Evolutionary conservation across 306 rosid species (phyloP), one percentile per base, ranked within the genome.

Genomic region (Quercus engelmannii): DNA sequence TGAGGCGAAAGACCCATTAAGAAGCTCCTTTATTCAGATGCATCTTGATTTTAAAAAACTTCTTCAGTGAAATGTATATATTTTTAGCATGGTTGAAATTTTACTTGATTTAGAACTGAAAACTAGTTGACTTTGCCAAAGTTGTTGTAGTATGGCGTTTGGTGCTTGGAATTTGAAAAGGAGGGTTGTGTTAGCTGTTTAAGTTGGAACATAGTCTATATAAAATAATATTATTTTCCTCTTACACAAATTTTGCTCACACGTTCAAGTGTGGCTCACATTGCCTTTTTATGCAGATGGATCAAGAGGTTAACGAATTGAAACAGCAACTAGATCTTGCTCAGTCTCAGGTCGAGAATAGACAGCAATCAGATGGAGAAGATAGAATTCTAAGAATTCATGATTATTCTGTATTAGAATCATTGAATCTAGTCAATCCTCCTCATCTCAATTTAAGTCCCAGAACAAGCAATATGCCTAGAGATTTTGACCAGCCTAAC

Each of bases 251-350:
- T 55, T 69, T 20, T 43, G 9, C 77, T 74, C 62, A 28, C 28
- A 18, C 3, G 72, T 19, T 68, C 25, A 18, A 35, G 52, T 19
- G 51, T 35, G 51, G 72, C 72, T n/a, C 28, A 68, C 11, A 21
- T 15, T 68, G 26, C 51, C 8, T 68, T 68, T 19, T 46, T 8
- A 59, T 75, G 83, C 92, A 95, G 98, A 92, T 87, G 99, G 87
- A 84, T 52, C 85, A 80, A 57, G 88, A 89, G 90, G 93, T 95
- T 43, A 81, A 85, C 69, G 98, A 92, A 67, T 71, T 95, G 85
- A 90, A 87, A 28, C 72, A 74, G 78, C 96, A 95, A 57, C 93
- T 92, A n/a, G 87, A 95, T 83, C 77, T 80, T 84, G 94, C 93
- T 64, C 91, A 87, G 65, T 92, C 88, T 80, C 93, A 76, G 55